Conservation (phyloP, 805 yeast genomes). For the Cyberlindnera amylophila region DNA sequence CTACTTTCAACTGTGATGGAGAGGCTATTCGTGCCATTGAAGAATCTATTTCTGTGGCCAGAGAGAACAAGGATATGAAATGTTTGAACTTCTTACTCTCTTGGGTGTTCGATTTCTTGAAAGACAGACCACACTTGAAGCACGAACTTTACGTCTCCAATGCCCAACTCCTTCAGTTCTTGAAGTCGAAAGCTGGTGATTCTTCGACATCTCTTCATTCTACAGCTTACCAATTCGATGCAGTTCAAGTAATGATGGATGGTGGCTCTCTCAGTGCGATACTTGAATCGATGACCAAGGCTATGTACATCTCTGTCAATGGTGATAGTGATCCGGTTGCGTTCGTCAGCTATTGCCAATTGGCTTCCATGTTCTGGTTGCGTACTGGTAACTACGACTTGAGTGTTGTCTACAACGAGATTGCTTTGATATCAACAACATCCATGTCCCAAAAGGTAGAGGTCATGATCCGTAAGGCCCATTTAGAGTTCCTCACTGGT, state of each 20-base stretch:
- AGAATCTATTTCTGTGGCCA: constrained; percentile 83
- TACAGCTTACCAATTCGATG: constrained; percentile 63
- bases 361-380: constrained; percentile 46
- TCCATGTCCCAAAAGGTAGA: constrained; percentile 36
- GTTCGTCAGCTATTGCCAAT: constrained; percentile 44
- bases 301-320: constrained; percentile 51
- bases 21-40: constrained; percentile 73
- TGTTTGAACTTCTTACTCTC: constrained; percentile 70
- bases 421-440: constrained; percentile 40
- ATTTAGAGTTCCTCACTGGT: constrained; percentile 35
- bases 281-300: constrained; percentile 54
- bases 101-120: constrained; percentile 70
- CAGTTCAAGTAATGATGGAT: constrained; percentile 48
- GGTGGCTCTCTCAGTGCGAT: constrained; percentile 44
- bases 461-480: constrained; percentile 38
- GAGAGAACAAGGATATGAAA: constrained; percentile 74
- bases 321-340: constrained; percentile 31
- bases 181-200: constrained; percentile 31
- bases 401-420: constrained; percentile 43
- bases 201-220: constrained; percentile 36
- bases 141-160: constrained; percentile 52
- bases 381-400: constrained; percentile 47
- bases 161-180: constrained; percentile 62
- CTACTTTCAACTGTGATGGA: constrained; percentile 57
- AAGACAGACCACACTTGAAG: constrained; percentile 56